Percentiles rank a stretch among this genome's conserved stretches.
Conservation (phyloP, 805 yeast species). For the Schwanniomyces polymorphus region DNA sequence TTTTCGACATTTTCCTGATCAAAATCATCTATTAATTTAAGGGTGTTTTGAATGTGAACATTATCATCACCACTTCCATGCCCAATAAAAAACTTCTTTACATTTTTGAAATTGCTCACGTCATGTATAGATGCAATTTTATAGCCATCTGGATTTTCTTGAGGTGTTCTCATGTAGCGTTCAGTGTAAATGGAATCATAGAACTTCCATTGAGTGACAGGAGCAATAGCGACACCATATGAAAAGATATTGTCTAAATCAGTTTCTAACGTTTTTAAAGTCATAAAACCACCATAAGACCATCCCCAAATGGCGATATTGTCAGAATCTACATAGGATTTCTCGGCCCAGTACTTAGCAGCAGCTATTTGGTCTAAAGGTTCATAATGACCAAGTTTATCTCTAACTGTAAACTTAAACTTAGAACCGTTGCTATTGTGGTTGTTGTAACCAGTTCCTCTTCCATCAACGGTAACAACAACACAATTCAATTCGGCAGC, state of each 20-base stretch:
- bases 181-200: slow-evolving; percentile 83
- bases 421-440: slow-evolving; percentile 39
- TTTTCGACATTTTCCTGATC: slow-evolving; percentile 78
- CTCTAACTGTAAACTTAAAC: slow-evolving; percentile 79
- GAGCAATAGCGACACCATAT: slow-evolving; percentile 82
- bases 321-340: slow-evolving; percentile 59
- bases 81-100: slow-evolving; percentile 62
- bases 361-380: slow-evolving; percentile 85
- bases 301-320: slow-evolving; percentile 81
- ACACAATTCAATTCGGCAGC: slow-evolving; percentile 78
- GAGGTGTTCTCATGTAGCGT: slow-evolving; percentile 65
- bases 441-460: slow-evolving; percentile 94
- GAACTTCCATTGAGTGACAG: slow-evolving; percentile 75
- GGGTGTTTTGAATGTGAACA: slow-evolving; percentile 74
- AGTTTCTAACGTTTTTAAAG: slow-evolving; percentile 69
- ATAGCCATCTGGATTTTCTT: slow-evolving; percentile 51
- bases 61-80: slow-evolving; percentile 88
- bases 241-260: slow-evolving; percentile 64
- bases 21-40: slow-evolving; percentile 61
- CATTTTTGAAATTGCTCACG: slow-evolving; percentile 44
- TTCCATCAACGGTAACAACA: slow-evolving; percentile 93
- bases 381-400: slow-evolving; percentile 78
- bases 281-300: slow-evolving; percentile 83
- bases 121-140: slow-evolving; percentile 42
- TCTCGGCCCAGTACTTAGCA: slow-evolving; percentile 67